These are phyloP conservation scores for Vigna mungo DNA, from an alignment of 306 rosid genomes.

Conservation along the genomic window DNA sequence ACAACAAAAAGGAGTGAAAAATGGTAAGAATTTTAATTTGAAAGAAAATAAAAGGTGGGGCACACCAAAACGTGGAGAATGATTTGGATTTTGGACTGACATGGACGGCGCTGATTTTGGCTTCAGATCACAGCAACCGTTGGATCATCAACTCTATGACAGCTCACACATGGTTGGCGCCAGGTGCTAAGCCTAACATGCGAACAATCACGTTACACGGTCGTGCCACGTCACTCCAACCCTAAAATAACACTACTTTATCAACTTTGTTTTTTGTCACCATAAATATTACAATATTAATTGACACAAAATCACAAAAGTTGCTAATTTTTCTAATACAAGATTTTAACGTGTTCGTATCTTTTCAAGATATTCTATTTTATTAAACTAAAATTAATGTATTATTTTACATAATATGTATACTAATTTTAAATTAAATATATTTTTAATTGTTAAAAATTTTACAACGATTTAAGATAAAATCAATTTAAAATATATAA, in stretches of 20 bases:
- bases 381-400: too few species aligned
- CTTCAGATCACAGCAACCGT: conserved; percentile 24
- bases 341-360: too few species aligned
- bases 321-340: too few species aligned
- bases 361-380: too few species aligned
- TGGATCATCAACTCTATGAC: conserved; percentile 62
- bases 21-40: background rate
- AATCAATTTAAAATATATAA: too few species aligned
- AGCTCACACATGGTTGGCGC: conserved; percentile 73
- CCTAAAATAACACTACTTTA: background rate
- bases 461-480: too few species aligned
- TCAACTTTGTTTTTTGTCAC: background rate
- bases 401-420: too few species aligned
- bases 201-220: conserved; percentile 69
- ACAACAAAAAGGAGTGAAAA: too few species aligned
- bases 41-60: conserved; percentile 29
- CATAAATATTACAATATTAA: background rate
- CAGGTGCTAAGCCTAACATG: conserved; percentile 60
- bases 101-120: conserved; percentile 46
- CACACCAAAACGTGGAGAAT: conserved; percentile 53
- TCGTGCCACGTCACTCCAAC: conserved; percentile 57
- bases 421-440: too few species aligned
- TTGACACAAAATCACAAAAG: background rate
- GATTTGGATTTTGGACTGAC: conserved; percentile 42
- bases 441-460: too few species aligned